Evolutionary conservation across 805 yeast genomes (phyloP).

Genomic region (Tetrapisispora namnaoensis): DNA sequence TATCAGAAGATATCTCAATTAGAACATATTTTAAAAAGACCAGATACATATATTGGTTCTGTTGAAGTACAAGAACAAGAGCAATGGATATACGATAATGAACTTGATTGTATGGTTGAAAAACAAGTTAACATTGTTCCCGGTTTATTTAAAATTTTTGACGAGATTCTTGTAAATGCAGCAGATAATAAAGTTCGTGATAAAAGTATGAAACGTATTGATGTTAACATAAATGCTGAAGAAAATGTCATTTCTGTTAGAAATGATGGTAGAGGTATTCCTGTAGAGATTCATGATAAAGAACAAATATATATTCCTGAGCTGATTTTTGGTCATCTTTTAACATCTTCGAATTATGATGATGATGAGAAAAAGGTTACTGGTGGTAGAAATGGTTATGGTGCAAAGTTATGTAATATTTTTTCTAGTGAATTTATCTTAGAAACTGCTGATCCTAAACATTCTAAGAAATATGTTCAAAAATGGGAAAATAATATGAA

Average conservation of each 20-base stretch:
- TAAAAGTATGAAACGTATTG: conserved; percentile 76
- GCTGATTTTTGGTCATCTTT: conserved; percentile 86
- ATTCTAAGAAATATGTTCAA: conserved; percentile 60
- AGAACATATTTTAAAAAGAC: conserved; percentile 93
- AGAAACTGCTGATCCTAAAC: conserved; percentile 75
- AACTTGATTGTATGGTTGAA: conserved; percentile 47
- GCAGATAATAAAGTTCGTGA: conserved; percentile 98
- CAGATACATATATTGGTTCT: conserved; percentile 96
- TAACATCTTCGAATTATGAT: conserved; percentile 93
- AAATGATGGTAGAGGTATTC: conserved; percentile 94
- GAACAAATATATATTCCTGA: conserved; percentile 93
- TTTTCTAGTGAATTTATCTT: conserved; percentile 80
- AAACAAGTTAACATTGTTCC: conserved; percentile 76
- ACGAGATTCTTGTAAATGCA: conserved; percentile 93
- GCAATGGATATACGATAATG: conserved; percentile 80
- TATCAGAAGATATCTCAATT: conserved; percentile 91
- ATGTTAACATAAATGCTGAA: conserved; percentile 72
- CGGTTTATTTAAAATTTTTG: conserved; percentile 91
- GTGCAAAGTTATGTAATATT: conserved; percentile 95
- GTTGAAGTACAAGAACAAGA: conserved; percentile 70
- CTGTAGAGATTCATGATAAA: conserved; percentile 84
- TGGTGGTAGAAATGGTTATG: conserved; percentile 98
- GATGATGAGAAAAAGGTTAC: conserved; percentile 92
- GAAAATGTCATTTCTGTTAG: conserved; percentile 65
- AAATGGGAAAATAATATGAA: conserved; percentile 86